phyloP scores from a whole-genome alignment of 23 red algal genomes.

The Chondrus crispus region DNA sequence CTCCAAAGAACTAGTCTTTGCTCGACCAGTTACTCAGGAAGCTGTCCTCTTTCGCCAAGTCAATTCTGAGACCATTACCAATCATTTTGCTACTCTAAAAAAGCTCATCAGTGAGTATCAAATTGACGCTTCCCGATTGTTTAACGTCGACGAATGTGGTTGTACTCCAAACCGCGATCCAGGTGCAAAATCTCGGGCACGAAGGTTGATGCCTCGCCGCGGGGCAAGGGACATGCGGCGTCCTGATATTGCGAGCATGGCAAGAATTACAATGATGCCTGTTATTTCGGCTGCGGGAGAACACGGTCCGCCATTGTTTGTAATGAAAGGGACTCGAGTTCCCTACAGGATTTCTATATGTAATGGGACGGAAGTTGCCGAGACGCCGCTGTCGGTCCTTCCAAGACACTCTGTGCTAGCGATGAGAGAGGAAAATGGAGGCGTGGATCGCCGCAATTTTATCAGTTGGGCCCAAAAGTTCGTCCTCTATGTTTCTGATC shows the following conservation, averaged over 20 bases:
- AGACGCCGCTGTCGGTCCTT: too few relatives aligned
- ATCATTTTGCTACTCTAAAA: neutral
- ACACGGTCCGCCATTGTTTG: neutral
- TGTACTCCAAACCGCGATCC: neutral
- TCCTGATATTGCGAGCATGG: neutral
- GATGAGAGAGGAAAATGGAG: neutral
- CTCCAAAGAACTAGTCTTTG: neutral
- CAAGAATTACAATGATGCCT: neutral
- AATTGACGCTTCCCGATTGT: neutral
- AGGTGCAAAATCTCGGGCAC: neutral
- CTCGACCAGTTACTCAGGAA: neutral
- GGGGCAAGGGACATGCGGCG: neutral
- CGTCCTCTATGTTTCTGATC: neutral
- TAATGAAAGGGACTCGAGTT: neutral
- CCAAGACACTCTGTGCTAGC: neutral
- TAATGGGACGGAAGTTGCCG: neutral
- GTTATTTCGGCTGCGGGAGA: neutral
- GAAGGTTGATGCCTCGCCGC: neutral
- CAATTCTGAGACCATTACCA: neutral
- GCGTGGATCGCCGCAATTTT: neutral
- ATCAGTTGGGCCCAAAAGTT: neutral
- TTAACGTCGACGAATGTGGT: neutral
- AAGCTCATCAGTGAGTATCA: neutral
- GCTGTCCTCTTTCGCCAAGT: neutral
- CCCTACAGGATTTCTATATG: neutral